These are phyloP conservation scores for Melastoma candidum DNA, from an alignment of 441 rosid species.

Conservation along the genomic window DNA sequence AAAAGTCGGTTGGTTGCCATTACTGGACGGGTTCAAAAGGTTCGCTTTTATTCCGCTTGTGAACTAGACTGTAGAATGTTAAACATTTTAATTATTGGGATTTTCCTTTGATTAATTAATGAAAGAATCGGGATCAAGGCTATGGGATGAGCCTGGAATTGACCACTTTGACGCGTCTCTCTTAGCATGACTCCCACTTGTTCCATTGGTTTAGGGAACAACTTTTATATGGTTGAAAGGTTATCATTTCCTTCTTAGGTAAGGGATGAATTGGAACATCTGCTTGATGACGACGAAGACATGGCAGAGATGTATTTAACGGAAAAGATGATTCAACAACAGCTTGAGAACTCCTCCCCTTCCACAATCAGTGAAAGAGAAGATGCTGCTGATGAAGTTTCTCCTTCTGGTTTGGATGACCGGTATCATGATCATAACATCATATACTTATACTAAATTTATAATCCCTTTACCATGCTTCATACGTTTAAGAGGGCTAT, in stretches of 20 bases:
- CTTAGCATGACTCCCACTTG: too few relatives aligned
- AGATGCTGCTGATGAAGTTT: slow-evolving; percentile 36
- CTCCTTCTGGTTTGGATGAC: slow-evolving; percentile 37
- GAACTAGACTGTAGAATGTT: background rate
- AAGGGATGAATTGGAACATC: slow-evolving; percentile 72
- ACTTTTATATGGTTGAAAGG: background rate
- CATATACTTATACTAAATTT: background rate
- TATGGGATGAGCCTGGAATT: too few relatives aligned
- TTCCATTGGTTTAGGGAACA: too few relatives aligned
- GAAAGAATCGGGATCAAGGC: too few relatives aligned
- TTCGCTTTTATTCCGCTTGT: slow-evolving; percentile 9
- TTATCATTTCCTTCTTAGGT: slow-evolving; percentile 28
- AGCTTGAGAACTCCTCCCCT: slow-evolving; percentile 46
- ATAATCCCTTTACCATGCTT: background rate
- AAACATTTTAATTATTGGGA: too few relatives aligned
- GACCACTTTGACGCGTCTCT: too few relatives aligned
- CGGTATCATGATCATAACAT: slow-evolving; percentile 30
- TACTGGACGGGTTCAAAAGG: slow-evolving; percentile 95
- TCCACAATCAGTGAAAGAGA: slow-evolving; percentile 50
- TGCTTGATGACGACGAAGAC: slow-evolving; percentile 87
- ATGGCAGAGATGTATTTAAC: slow-evolving; percentile 97
- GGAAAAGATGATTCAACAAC: slow-evolving; percentile 50
- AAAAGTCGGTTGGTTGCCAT: slow-evolving; percentile 87
- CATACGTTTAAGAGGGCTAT: background rate
- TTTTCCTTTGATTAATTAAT: too few relatives aligned